Percentiles rank a stretch among this genome's conserved stretches.
phyloP scores from a whole-genome alignment of 495 filamentous ascomycete genomes.

The Xylaria sp. region DNA sequence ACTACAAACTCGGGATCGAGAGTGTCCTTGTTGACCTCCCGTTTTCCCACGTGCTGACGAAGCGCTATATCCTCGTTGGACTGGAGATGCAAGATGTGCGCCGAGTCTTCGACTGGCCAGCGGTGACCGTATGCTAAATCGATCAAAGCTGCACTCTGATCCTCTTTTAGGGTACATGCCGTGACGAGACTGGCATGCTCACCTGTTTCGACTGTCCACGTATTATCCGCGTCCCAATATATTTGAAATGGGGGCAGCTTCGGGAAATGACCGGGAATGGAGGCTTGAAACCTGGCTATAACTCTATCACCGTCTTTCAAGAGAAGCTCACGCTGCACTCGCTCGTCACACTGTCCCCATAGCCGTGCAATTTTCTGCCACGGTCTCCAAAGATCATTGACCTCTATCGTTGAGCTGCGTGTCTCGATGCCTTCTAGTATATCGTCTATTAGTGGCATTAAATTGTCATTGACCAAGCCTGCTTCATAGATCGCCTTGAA shows the following conservation, averaged over 20 bases:
- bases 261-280: slow-evolving; percentile 54
- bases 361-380: slow-evolving; percentile 67
- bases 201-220: slow-evolving; percentile 49
- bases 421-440: slow-evolving; percentile 50
- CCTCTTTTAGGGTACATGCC: slow-evolving; percentile 34
- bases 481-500: slow-evolving; percentile 73
- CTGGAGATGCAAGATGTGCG: slow-evolving; percentile 50
- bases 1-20: slow-evolving; percentile 41
- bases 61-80: slow-evolving; percentile 35
- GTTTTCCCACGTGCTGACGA: slow-evolving; percentile 30
- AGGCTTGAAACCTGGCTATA: slow-evolving; percentile 51
- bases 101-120: slow-evolving; percentile 40
- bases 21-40: slow-evolving; percentile 19
- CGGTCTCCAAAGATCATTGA: slow-evolving; percentile 66
- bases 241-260: slow-evolving; percentile 52
- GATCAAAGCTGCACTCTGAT: slow-evolving; percentile 57
- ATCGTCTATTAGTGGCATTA: slow-evolving; percentile 66
- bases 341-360: slow-evolving; percentile 50
- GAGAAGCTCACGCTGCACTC: slow-evolving; percentile 42
- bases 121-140: slow-evolving; percentile 57
- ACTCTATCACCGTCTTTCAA: slow-evolving; percentile 41
- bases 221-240: slow-evolving; percentile 56
- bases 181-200: slow-evolving; percentile 28
- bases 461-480: slow-evolving; percentile 78
- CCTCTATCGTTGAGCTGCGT: slow-evolving; percentile 56